phyloP scores from a whole-genome alignment of 192 early-diverging fungal species.

The Gonapodya sp. region DNA sequence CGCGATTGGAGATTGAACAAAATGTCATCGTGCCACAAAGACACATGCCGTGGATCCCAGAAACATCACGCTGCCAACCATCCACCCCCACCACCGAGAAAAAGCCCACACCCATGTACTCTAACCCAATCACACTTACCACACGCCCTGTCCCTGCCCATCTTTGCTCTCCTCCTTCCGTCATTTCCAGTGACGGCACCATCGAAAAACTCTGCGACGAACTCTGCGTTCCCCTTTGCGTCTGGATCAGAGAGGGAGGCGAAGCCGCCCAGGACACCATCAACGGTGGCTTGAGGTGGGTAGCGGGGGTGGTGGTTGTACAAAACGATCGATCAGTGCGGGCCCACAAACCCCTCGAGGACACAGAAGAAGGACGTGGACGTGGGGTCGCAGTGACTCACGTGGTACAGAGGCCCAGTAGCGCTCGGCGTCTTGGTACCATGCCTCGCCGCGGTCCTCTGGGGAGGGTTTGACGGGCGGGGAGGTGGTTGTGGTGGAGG shows the following conservation, averaged over 20 bases:
- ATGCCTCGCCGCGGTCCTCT: background rate
- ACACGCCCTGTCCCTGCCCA: constrained; percentile 3
- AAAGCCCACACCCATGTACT: too few relatives aligned
- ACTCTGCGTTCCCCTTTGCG: constrained; percentile 50
- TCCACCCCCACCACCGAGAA: too few relatives aligned
- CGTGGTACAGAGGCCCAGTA: background rate
- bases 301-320: background rate
- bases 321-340: too few relatives aligned
- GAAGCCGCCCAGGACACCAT: constrained; percentile 90
- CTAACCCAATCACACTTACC: background rate
- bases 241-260: constrained; percentile 64
- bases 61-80: too few relatives aligned
- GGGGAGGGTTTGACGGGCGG: too few relatives aligned
- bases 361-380: background rate
- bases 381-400: background rate
- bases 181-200: background rate
- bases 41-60: too few relatives aligned
- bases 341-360: background rate
- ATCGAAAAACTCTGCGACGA: constrained; percentile 56
- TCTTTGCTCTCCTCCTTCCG: background rate
- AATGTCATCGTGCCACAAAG: too few relatives aligned
- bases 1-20: too few relatives aligned
- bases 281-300: constrained; percentile 39
- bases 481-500: too few relatives aligned
- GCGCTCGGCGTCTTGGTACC: background rate